Percentiles rank a stretch among this genome's conserved stretches.
Evolutionary conservation across 164 flowering plant species (phyloP).

Genomic region (Magnolia kwangsiensis): DNA sequence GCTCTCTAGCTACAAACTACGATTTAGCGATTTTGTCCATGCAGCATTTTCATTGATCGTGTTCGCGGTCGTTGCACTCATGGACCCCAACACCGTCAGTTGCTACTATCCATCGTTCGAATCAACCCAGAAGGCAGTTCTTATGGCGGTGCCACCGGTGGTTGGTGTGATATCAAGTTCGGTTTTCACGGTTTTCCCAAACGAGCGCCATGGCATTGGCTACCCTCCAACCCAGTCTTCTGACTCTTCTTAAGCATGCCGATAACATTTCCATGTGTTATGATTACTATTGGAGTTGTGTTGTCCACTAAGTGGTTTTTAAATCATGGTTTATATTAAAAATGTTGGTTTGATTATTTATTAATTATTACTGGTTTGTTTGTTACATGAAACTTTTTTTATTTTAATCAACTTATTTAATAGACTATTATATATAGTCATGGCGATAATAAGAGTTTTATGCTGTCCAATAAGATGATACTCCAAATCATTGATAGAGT

Average conservation of each 20-base stretch:
- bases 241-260: neutral
- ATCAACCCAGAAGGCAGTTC: conserved; percentile 33
- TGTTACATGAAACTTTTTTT: too few species aligned
- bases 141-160: conserved; percentile 66
- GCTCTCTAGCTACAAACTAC: conserved; percentile 43
- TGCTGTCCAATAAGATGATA: too few species aligned
- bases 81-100: conserved; percentile 52
- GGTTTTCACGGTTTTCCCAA: conserved; percentile 61
- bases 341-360: too few species aligned
- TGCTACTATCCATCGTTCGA: conserved; percentile 66
- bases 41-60: conserved; percentile 49
- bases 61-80: conserved; percentile 47
- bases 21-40: conserved; percentile 71
- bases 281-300: too few species aligned
- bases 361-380: too few species aligned
- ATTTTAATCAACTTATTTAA: too few species aligned
- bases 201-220: conserved; percentile 80
- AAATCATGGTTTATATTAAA: too few species aligned
- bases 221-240: conserved; percentile 31
- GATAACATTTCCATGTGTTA: too few species aligned
- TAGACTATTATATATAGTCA: too few species aligned
- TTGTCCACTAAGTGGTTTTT: too few species aligned
- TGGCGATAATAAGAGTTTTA: too few species aligned
- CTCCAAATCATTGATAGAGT: too few species aligned
- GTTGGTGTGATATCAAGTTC: conserved; percentile 47